phyloP scores from a whole-genome alignment of 768 basidiomycete species.

The Infundibulicybe gibba region DNA sequence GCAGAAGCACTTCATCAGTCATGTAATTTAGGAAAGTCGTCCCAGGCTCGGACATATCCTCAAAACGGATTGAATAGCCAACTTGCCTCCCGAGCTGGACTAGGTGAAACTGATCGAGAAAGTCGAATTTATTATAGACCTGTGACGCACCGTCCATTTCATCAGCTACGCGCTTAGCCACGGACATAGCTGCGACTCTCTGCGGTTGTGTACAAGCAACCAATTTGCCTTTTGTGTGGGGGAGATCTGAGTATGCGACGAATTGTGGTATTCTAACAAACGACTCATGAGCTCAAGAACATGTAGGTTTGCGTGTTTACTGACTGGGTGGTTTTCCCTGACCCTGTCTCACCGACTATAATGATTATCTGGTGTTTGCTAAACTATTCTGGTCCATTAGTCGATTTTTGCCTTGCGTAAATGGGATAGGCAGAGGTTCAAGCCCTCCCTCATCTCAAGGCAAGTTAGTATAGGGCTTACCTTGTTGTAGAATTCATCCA shows the following conservation, averaged over 20 bases:
- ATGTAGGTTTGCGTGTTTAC: constrained; percentile 20
- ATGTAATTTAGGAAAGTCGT: constrained; percentile 98
- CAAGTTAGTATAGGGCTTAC: constrained; percentile 57
- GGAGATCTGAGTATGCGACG: constrained; percentile 89
- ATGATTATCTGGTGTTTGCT: constrained; percentile 80
- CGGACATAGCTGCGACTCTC: constrained; percentile 96
- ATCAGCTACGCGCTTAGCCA: constrained; percentile 97
- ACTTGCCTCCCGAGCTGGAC: constrained; percentile 93
- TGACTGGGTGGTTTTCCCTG: constrained; percentile 94
- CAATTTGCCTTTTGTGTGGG: constrained; percentile 85
- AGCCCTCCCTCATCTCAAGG: constrained; percentile 35
- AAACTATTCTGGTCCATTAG: constrained; percentile 46
- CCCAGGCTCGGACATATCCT: constrained; percentile 89
- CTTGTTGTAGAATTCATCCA: constrained; percentile 89
- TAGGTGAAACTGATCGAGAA: constrained; percentile 19
- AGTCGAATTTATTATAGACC: no score
- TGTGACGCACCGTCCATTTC: constrained; percentile 89
- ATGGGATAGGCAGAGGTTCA: constrained; percentile 35
- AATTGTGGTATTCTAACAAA: constrained; percentile 87
- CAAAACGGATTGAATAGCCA: constrained; percentile 97
- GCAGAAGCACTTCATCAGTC: constrained; percentile 99
- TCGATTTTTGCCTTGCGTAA: constrained; percentile 20
- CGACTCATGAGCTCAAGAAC: constrained; percentile 3
- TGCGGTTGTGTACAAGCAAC: constrained; percentile 97
- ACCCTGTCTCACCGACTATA: constrained; percentile 93